Base-by-base conservation (phyloP, 257 asterid species). In the Solanum boliviense region DNA sequence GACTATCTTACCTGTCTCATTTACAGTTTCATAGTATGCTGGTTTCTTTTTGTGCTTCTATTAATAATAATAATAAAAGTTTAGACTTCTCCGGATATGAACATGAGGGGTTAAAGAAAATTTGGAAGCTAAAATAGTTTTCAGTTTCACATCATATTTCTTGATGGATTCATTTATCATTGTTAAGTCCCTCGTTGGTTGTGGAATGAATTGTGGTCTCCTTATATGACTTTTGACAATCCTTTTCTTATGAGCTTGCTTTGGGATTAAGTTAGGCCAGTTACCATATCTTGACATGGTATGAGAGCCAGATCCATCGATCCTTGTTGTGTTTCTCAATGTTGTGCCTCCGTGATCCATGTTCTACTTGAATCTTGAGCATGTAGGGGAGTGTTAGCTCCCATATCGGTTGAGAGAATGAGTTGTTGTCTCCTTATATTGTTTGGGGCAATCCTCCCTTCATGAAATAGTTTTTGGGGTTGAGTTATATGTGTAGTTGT, bases 1-100 rank as follows among this genome's bases (percentile, higher is more conserved):
- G 98, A 92, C 39, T 9, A 44, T 78, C 38, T 25, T 25, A 44
- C 38, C 60, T 76, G 13, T 75, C 7, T 38, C 60, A 39, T 48
- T 38, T n/a, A 76, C 35, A 76, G 58, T 76, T 38, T 38, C 84
- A 76, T 76, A 76, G 23, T 39, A 76, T 76, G 56, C 23, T 76
- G 58, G 35, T 75, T 39, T 76, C 84, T 23, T 36, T 74, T 75
- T 73, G 46, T 75, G 31, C 56, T 23, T 75, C 16, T 8, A 11
- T 73, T 36, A 21, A 27, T 75, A 56, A 56, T 52, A 52, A 52
- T 46, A 46, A 46, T 46, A 56, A 56, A 52, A 52, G 83, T 75
- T 75, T 38, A 23, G 25, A 75, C 83, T 11, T 36, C 32, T 75
- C 56, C 6, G 3, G 32, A 38, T 36, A 23, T 75, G 83, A 11